Base-by-base conservation (phyloP, 1,139 yeast genomes). In the Suhomyces bribrorum region DNA sequence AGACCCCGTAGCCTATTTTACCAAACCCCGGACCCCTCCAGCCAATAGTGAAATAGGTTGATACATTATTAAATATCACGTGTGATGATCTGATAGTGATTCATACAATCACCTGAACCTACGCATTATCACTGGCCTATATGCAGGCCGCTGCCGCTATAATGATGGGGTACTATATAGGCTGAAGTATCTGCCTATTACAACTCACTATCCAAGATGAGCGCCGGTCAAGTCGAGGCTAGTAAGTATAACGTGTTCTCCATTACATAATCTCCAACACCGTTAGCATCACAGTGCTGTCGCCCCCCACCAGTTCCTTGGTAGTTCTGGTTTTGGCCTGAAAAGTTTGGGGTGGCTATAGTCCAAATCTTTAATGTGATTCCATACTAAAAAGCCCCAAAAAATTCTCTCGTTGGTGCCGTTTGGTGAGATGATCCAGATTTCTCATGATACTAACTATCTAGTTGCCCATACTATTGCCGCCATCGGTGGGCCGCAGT, bases 401-500 rank as follows among this genome's bases (percentile, higher is more conserved):
- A n/a, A n/a, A n/a, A n/a, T n/a, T n/a, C n/a, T n/a, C n/a, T n/a
- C n/a, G n/a, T n/a, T n/a, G n/a, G n/a, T n/a, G n/a, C n/a, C n/a
- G n/a, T n/a, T n/a, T n/a, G n/a, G n/a, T n/a, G n/a, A n/a, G n/a
- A n/a, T n/a, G n/a, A n/a, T n/a, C n/a, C n/a, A n/a, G n/a, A n/a
- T n/a, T n/a, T n/a, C 34, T 25, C 5, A 4, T 14, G 3, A 4
- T 38, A 43, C 44, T 43, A 43, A 43, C 44, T n/a, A 9, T 15
- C 13, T 31, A 48, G 54, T 49, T 31, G 40, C 50, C 14, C 34
- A 40, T n/a, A 33, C 52, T 13, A 38, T 47, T 32, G 28, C 38
- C 30, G 40, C 46, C 31, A 53, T 58, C 18, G 60, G 57, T 20
- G 73, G 72, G 20, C 46, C 57, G 25, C 61, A 69, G 26, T 75